Conservation (phyloP, 176 grass and related monocot genomes). For the Bothriochloa decipiens region DNA sequence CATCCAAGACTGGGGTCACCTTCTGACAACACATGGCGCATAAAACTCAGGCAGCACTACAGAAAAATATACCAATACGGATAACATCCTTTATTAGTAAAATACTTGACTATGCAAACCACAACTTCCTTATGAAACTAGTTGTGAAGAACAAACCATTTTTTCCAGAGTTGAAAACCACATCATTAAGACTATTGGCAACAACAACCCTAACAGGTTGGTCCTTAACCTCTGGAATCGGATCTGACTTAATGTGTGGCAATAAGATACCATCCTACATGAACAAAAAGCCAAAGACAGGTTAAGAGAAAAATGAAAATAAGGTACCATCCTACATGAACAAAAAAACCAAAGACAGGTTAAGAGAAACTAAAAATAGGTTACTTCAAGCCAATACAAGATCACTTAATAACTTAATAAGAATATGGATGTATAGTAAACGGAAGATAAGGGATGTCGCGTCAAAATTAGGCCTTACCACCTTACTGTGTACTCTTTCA, state of each 20-base stretch:
- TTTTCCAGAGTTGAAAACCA: conserved; percentile 74
- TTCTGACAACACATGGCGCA: conserved; percentile 86
- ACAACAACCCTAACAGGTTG: conserved; percentile 78
- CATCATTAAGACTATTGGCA: conserved; percentile 62
- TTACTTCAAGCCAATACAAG: neutral
- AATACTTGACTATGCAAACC: neutral
- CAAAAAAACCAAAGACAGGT: no score
- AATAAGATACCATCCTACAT: conserved; percentile 60
- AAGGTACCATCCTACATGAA: no score
- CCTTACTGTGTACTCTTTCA: conserved; percentile 75
- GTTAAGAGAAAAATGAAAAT: no score
- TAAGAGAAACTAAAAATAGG: conserved; percentile 20
- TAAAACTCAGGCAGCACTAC: conserved; percentile 77
- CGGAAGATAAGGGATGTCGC: neutral
- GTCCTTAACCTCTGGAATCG: conserved; percentile 69
- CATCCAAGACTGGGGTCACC: no score
- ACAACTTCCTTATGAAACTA: neutral
- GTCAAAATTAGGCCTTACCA: conserved; percentile 44
- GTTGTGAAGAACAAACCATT: conserved; percentile 54
- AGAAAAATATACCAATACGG: neutral
- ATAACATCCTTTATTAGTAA: neutral
- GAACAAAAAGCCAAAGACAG: neutral
- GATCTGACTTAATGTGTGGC: conserved; percentile 72
- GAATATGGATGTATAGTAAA: neutral
- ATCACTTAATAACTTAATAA: no score